These are phyloP conservation scores for Termitomyces sp. DNA, from an alignment of 768 basidiomycete genomes.

Conservation along the genomic window DNA sequence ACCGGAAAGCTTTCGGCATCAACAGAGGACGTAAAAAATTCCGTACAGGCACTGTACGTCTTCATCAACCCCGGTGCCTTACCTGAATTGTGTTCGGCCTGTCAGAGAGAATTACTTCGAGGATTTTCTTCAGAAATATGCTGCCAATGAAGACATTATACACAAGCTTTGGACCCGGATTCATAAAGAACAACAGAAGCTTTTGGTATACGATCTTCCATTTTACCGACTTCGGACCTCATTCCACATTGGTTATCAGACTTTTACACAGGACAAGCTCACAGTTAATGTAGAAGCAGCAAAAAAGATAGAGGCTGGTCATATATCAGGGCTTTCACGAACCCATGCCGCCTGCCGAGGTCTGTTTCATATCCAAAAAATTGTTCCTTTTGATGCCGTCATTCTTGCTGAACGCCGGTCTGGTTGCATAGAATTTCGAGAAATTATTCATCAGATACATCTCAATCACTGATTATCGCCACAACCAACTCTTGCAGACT, in stretches of 20 bases:
- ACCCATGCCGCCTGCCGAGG: conserved; percentile 15
- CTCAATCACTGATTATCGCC: conserved; percentile 2
- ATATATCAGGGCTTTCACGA: conserved; percentile 15
- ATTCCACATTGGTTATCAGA: conserved; percentile 3
- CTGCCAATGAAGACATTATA: conserved; percentile 20
- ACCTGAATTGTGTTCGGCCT: not conserved
- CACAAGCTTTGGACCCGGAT: conserved; percentile 18
- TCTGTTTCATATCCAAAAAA: not conserved
- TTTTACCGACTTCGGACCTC: not conserved
- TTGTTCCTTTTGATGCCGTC: not conserved
- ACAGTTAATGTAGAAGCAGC: conserved; percentile 7
- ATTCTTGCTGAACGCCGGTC: not conserved
- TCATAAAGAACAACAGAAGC: conserved; percentile 17
- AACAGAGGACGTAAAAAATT: conserved; percentile 11
- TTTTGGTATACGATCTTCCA: conserved; percentile 10
- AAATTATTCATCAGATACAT: conserved; percentile 13
- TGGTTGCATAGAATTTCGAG: conserved; percentile 10
- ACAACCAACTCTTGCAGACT: not conserved
- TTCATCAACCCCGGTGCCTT: not conserved
- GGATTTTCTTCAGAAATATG: conserved; percentile 18
- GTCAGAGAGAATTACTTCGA: conserved; percentile 16
- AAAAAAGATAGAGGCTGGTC: conserved; percentile 11
- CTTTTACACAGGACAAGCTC: conserved; percentile 2
- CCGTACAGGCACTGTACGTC: conserved; percentile 12
- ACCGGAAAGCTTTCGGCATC: conserved; percentile 9